Percentiles rank a stretch among this genome's conserved stretches.
These are phyloP conservation scores for Backusella tarrabulga DNA, from an alignment of 192 early-diverging fungal genomes.

Conservation along the genomic window DNA sequence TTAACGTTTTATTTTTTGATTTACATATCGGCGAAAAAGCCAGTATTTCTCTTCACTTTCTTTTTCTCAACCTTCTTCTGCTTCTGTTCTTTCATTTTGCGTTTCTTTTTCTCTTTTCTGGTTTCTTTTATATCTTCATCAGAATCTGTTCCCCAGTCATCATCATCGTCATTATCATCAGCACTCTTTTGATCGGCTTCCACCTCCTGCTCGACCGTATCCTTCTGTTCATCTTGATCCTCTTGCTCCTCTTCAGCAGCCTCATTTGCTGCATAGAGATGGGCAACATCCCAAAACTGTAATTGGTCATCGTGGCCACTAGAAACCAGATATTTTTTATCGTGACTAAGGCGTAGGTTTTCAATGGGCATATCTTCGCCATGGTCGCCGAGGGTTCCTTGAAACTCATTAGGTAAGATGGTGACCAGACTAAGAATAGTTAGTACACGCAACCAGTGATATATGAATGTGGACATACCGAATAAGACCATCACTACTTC, in stretches of 20 bases:
- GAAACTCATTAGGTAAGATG: slow-evolving; percentile 88
- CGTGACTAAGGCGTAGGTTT: slow-evolving; percentile 65
- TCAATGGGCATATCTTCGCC: slow-evolving; percentile 87
- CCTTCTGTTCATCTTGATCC: slow-evolving; percentile 43
- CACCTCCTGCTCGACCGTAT: slow-evolving; percentile 43
- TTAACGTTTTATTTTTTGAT: neutral
- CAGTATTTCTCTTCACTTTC: neutral
- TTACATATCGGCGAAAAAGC: slow-evolving; percentile 30
- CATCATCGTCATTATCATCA: slow-evolving; percentile 27
- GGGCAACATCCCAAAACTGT: slow-evolving; percentile 84
- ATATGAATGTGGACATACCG: slow-evolving; percentile 32
- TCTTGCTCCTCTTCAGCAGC: slow-evolving; percentile 45
- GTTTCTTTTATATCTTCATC: neutral
- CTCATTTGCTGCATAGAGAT: slow-evolving; percentile 52
- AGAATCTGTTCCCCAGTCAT: slow-evolving; percentile 16
- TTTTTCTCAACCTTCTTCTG: slow-evolving; percentile 14
- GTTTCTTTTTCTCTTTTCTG: slow-evolving; percentile 12
- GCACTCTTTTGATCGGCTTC: neutral
- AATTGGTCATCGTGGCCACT: slow-evolving; percentile 86
- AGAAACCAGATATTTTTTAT: slow-evolving; percentile 74
- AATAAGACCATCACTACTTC: slow-evolving; percentile 90
- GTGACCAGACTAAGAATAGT: slow-evolving; percentile 56
- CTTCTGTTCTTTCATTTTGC: slow-evolving; percentile 27
- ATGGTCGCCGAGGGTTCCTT: slow-evolving; percentile 89
- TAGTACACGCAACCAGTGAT: too few relatives aligned